Evolutionary conservation across 495 filamentous ascomycete genomes (phyloP).

Genomic region (Peziza echinospora): DNA sequence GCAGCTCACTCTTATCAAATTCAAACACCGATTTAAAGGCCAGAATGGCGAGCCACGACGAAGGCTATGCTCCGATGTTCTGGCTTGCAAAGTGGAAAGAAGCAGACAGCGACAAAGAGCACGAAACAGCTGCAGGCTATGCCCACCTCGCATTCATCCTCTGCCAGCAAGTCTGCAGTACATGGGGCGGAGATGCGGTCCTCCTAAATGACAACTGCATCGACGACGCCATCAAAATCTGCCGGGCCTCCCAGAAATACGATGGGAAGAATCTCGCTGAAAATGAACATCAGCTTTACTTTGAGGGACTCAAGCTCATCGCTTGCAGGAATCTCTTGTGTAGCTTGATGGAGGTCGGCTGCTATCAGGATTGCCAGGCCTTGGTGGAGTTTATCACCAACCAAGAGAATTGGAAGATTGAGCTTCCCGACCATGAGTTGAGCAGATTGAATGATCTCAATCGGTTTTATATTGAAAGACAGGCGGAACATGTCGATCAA

Average conservation of each 20-base stretch:
- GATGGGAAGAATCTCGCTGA: not conserved
- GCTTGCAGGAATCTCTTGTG: not conserved
- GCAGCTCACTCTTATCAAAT: no score
- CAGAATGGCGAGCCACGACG: not conserved
- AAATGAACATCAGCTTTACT: not conserved
- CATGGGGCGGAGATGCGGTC: not conserved
- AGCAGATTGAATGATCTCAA: not conserved
- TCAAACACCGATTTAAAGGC: no score
- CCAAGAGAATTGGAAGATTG: not conserved
- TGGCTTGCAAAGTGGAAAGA: not conserved
- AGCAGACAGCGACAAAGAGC: not conserved
- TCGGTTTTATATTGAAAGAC: not conserved
- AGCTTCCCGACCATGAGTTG: not conserved
- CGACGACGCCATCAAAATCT: not conserved
- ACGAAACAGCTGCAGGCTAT: not conserved
- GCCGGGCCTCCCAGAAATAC: not conserved
- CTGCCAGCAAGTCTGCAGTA: not conserved
- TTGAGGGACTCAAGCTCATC: not conserved
- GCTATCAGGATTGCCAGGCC: not conserved
- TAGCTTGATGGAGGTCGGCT: not conserved
- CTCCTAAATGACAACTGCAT: no score
- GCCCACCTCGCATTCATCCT: not conserved
- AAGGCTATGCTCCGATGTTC: slow-evolving; percentile 3
- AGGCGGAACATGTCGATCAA: not conserved
- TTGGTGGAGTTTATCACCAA: not conserved